Evolutionary conservation across 2,329 filamentous ascomycete species (phyloP).

Genomic region (Fusarium acutatum): DNA sequence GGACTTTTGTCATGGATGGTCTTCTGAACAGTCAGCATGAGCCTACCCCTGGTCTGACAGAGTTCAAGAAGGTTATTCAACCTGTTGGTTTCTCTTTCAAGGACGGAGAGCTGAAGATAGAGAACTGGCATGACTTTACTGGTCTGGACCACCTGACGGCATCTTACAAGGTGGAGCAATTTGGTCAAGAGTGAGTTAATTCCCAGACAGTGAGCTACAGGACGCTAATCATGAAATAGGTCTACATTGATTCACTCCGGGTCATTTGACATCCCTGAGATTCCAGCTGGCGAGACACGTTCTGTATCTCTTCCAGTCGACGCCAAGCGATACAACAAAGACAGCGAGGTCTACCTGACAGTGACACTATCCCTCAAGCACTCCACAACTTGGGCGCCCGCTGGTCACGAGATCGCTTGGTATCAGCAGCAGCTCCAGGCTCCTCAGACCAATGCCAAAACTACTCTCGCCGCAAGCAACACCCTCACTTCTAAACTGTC

Average conservation of each 20-base stretch:
- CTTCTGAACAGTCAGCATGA: conserved; percentile 62
- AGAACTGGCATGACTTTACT: conserved; percentile 61
- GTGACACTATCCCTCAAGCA: conserved; percentile 55
- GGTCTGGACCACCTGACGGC: conserved; percentile 53
- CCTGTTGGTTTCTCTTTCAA: conserved; percentile 57
- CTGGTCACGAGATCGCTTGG: conserved; percentile 65
- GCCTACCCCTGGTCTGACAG: conserved; percentile 64
- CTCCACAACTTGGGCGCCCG: conserved; percentile 59
- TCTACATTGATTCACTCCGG: conserved; percentile 44
- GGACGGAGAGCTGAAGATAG: conserved; percentile 49
- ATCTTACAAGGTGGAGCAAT: conserved; percentile 55
- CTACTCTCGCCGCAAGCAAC: neutral
- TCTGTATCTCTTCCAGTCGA: conserved; percentile 46
- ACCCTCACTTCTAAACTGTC: conserved; percentile 34
- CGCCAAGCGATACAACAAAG: conserved; percentile 39
- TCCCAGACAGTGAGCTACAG: fast-evolving
- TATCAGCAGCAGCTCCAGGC: conserved; percentile 54
- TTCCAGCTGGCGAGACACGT: conserved; percentile 50
- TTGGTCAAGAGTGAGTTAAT: conserved; percentile 50
- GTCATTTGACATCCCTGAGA: conserved; percentile 51
- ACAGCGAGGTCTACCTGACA: conserved; percentile 55
- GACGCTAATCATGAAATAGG: conserved; percentile 9
- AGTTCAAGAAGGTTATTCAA: conserved; percentile 66
- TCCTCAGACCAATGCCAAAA: neutral
- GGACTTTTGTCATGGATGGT: conserved; percentile 70